Percentiles rank a stretch among this genome's conserved stretches.
These are phyloP conservation scores for Trametes villosa DNA, from an alignment of 768 basidiomycete species.

Conservation along the genomic window DNA sequence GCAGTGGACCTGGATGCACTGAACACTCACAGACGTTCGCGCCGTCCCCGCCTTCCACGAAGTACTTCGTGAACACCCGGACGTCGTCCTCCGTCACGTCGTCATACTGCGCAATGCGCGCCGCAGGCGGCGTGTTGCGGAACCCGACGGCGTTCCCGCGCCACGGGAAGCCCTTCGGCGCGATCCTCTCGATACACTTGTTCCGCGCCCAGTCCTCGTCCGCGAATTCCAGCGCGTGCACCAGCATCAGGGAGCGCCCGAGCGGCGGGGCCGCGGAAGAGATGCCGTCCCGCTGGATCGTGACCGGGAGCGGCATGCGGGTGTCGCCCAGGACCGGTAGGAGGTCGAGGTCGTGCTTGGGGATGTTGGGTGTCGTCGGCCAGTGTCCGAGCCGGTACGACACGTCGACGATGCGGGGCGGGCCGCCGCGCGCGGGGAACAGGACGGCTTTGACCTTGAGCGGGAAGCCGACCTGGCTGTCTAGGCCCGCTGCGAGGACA, in stretches of 20 bases:
- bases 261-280: not conserved
- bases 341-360: not conserved
- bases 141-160: not conserved
- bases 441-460: slow-evolving; percentile 4
- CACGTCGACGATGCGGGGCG: slow-evolving; percentile 8
- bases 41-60: not conserved
- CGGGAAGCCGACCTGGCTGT: not conserved
- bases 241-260: not conserved
- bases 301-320: not conserved
- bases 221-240: not conserved
- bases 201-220: not conserved
- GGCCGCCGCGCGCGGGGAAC: slow-evolving; percentile 5
- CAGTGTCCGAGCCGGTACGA: not conserved
- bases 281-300: not conserved
- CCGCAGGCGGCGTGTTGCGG: not conserved
- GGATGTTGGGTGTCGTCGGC: not conserved
- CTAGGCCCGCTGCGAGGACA: not conserved
- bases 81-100: slow-evolving; percentile 7
- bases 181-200: slow-evolving; percentile 1
- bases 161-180: not conserved
- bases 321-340: not conserved
- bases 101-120: not conserved
- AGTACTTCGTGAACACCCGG: not conserved
- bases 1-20: not conserved
- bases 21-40: not conserved